Evolutionary conservation across 305 asterid genomes (phyloP), one percentile per base, ranked within the genome.

Genomic region (Euphrasia arctica): DNA sequence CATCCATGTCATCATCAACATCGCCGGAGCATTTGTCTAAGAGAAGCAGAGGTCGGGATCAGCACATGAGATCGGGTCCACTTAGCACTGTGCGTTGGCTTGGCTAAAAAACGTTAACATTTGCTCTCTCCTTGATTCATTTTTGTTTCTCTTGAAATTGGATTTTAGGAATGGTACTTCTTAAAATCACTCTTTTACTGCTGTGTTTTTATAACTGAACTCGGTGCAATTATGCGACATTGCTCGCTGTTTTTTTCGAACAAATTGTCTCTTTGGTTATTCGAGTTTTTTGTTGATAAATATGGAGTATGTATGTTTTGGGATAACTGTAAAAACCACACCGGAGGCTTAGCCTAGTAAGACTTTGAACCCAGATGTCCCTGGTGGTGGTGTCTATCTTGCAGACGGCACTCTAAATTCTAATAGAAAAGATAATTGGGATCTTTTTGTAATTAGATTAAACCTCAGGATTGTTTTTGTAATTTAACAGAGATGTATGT

Each of bases 21-120:
- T 80, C 82, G 4, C 63, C 49, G n/a, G 83, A 80, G 62, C 89
- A 85, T 29, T 58, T 63, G 81, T 72, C 63, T 32, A 89, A 87
- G 89, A 79, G 82, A 73, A 78, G 74, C 76, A 74, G 79, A 83
- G 76, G 75, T 66, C 77, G 31, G n/a, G 62, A 64, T 39, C 70
- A 58, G 65, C 74, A 63, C 66, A 58, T 28, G 75, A 65, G 71
- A 67, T 60, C 75, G 66, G 78, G 73, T 70, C 72, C 81, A 50
- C 74, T 69, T 28, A 58, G 73, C 77, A 62, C 42, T 36, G 10
- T 36, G 42, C 42, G 75, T 47, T 47, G 13, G 51, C 5, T 57
- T 51, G 66, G 67, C 73, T 76, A 54, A 71, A 75, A 62, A 27
- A 66, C 76, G 25, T 49, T 49, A 66, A 66, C 72, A 61, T 69